These are phyloP conservation scores for Macrolepiota albuminosa DNA, from an alignment of 768 basidiomycete genomes.

Conservation along the genomic window DNA sequence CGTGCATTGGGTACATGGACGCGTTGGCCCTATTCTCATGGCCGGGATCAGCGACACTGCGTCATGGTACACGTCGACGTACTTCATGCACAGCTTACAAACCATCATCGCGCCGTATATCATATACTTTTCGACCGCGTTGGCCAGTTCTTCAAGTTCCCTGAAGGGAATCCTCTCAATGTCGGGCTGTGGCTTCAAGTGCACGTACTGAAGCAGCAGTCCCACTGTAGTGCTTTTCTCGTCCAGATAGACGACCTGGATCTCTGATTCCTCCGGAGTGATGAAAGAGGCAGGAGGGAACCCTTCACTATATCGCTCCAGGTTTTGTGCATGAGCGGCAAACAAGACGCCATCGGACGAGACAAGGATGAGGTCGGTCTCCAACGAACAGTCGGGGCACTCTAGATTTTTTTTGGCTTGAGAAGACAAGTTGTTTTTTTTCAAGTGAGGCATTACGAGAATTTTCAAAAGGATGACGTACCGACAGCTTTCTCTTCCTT, in stretches of 20 bases:
- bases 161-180: not conserved
- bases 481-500: too few species aligned
- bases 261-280: not conserved
- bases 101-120: conserved; percentile 6
- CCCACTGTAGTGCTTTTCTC: not conserved
- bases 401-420: too few species aligned
- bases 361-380: conserved; percentile 4
- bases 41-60: not conserved
- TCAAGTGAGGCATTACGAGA: too few species aligned
- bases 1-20: not conserved
- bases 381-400: not conserved
- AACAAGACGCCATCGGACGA: conserved; percentile 9
- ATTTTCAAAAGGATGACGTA: too few species aligned
- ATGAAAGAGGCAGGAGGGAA: conserved; percentile 3
- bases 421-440: too few species aligned
- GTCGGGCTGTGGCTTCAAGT: conserved; percentile 1
- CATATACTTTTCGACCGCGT: conserved; percentile 11
- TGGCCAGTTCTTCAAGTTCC: not conserved
- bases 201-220: conserved; percentile 2
- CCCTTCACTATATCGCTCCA: conserved; percentile 6
- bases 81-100: conserved; percentile 11
- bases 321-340: not conserved
- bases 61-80: not conserved
- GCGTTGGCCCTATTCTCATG: not conserved
- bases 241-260: not conserved